A percentile compares a stretch with the other conserved stretches of the same genome.
These are phyloP conservation scores for Tricholoma saponaceum DNA, from an alignment of 768 basidiomycete species.

Conservation along the genomic window DNA sequence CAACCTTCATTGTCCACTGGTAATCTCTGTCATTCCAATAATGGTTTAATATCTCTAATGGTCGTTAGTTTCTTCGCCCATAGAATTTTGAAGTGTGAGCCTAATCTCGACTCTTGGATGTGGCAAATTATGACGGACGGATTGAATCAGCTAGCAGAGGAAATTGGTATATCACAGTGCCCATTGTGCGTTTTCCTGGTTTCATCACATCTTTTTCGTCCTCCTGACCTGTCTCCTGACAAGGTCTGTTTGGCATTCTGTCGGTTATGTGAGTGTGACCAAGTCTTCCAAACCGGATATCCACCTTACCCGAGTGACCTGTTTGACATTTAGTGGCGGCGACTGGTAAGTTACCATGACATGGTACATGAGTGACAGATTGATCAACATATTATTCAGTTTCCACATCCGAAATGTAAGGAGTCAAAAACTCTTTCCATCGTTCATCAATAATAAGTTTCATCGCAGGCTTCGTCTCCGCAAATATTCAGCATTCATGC, in stretches of 20 bases:
- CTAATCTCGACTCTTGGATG: neutral
- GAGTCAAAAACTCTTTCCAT: neutral
- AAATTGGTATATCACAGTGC: slow-evolving; percentile 22
- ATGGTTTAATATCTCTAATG: neutral
- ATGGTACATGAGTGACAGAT: neutral
- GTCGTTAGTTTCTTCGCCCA: slow-evolving; percentile 9
- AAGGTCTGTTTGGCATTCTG: slow-evolving; percentile 17
- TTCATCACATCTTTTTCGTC: neutral
- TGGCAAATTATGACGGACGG: neutral
- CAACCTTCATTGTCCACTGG: slow-evolving; percentile 24
- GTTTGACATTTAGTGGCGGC: slow-evolving; percentile 15
- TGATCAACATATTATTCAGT: slow-evolving; percentile 7
- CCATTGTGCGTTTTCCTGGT: slow-evolving; percentile 15
- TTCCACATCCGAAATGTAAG: slow-evolving; percentile 22
- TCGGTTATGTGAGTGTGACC: slow-evolving; percentile 16
- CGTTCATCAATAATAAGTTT: neutral
- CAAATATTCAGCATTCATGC: slow-evolving; percentile 12
- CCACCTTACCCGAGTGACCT: neutral
- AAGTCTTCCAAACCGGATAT: neutral
- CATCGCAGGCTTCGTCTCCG: slow-evolving; percentile 12
- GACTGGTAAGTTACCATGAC: slow-evolving; percentile 10
- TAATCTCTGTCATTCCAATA: neutral
- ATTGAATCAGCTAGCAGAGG: slow-evolving; percentile 16
- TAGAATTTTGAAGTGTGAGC: slow-evolving; percentile 14
- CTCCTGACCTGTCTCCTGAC: neutral